phyloP scores from a whole-genome alignment of 2,329 filamentous ascomycete species.

The Pyrenophora graminea region DNA sequence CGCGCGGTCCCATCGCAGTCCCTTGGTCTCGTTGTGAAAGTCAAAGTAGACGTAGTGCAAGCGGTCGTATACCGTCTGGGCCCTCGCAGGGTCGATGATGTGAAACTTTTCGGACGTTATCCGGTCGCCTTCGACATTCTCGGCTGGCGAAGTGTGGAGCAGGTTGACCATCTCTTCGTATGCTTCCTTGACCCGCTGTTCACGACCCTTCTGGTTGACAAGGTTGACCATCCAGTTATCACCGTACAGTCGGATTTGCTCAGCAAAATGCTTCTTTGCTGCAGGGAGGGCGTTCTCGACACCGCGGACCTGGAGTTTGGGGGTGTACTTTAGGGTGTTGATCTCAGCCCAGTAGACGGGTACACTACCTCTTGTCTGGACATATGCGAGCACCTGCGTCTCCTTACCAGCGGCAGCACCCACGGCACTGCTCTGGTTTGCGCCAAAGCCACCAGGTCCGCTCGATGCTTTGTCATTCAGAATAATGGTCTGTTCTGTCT shows the following conservation, averaged over 20 bases:
- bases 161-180: constrained; percentile 88
- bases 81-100: constrained; percentile 67
- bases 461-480: constrained; percentile 77
- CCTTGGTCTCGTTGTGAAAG: constrained; percentile 97
- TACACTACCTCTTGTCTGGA: constrained; percentile 94
- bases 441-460: constrained; percentile 77
- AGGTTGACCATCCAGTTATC: constrained; percentile 98
- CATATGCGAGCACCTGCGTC: constrained; percentile 88
- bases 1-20: constrained; percentile 88
- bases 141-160: constrained; percentile 70
- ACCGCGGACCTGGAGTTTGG: constrained; percentile 83
- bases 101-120: constrained; percentile 79
- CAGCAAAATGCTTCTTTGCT: constrained; percentile 84
- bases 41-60: constrained; percentile 98
- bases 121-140: constrained; percentile 67
- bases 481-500: constrained; percentile 91
- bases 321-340: constrained; percentile 89
- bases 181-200: constrained; percentile 85
- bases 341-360: constrained; percentile 96
- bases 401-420: constrained; percentile 67
- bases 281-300: constrained; percentile 79
- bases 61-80: constrained; percentile 72
- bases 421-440: constrained; percentile 70
- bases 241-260: constrained; percentile 91
- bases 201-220: constrained; percentile 93